Conservation (phyloP, 2,329 filamentous ascomycete species). For the Lasiodiplodia gonubiensis region DNA sequence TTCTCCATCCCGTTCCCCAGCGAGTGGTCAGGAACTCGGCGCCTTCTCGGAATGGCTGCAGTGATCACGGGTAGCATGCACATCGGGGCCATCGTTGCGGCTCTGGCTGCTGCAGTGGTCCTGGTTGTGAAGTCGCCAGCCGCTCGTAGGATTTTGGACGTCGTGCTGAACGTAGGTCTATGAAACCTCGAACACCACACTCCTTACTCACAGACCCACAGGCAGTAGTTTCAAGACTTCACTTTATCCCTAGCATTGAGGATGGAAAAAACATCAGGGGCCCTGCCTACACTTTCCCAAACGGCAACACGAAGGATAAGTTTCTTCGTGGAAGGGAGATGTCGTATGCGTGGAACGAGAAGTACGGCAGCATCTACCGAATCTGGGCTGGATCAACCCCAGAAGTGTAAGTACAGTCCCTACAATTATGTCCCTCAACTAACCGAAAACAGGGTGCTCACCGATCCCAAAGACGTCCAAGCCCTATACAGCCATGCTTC, state of each 20-base stretch:
- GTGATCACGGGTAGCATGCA: not conserved
- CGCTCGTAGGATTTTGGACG: conserved; percentile 2
- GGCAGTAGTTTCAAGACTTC: not conserved
- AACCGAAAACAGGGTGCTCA: not conserved
- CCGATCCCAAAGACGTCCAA: conserved; percentile 22
- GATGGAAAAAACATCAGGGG: conserved; percentile 21
- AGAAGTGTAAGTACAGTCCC: conserved; percentile 7
- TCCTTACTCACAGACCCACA: not conserved
- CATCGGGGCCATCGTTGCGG: not conserved
- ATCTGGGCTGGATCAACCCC: conserved; percentile 22
- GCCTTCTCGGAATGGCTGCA: not conserved
- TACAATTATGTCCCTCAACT: not conserved
- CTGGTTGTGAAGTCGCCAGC: not conserved
- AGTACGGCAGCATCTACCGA: conserved; percentile 25
- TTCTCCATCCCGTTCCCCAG: not conserved
- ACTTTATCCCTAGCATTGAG: not conserved
- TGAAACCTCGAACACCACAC: not conserved
- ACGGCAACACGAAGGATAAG: conserved; percentile 28
- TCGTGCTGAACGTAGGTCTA: not conserved
- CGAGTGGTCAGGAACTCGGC: not conserved
- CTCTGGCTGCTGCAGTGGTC: not conserved
- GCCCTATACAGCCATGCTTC: conserved; percentile 16
- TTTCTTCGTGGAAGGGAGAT: conserved; percentile 18
- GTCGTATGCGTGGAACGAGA: conserved; percentile 11
- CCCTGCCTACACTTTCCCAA: conserved; percentile 16